Percentiles rank a stretch among this genome's conserved stretches.
These are phyloP conservation scores for Meripilus lineatus DNA, from an alignment of 1,284 basidiomycete species.

Conservation along the genomic window DNA sequence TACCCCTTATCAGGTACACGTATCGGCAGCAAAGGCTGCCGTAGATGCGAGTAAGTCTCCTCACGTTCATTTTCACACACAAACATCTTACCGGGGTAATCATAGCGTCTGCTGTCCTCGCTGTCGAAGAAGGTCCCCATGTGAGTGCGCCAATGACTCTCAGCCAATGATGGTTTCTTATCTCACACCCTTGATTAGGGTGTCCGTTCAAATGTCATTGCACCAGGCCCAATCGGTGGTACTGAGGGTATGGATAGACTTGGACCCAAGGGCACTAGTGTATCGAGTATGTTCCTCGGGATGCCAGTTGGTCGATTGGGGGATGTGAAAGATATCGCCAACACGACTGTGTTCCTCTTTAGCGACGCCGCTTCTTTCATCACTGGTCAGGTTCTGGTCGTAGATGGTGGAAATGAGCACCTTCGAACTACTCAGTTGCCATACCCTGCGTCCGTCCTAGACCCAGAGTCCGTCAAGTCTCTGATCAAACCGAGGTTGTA, in stretches of 20 bases:
- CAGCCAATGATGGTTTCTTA: neutral
- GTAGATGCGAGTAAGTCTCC: constrained; percentile 64
- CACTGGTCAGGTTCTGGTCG: constrained; percentile 66
- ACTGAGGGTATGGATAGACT: constrained; percentile 87
- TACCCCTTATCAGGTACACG: constrained; percentile 89
- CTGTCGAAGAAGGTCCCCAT: constrained; percentile 90
- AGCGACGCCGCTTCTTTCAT: constrained; percentile 83
- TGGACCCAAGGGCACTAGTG: constrained; percentile 29
- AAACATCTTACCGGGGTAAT: constrained; percentile 1
- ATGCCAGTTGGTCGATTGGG: constrained; percentile 67
- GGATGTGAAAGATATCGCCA: constrained; percentile 71
- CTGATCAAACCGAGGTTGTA: constrained; percentile 40
- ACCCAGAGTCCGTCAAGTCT: constrained; percentile 40
- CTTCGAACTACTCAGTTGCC: constrained; percentile 46
- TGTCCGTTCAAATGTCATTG: constrained; percentile 90
- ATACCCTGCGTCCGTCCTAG: constrained; percentile 63
- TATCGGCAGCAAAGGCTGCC: constrained; percentile 93
- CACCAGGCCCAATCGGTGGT: constrained; percentile 80
- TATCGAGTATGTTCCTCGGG: constrained; percentile 5
- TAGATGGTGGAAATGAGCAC: constrained; percentile 66
- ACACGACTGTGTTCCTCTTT: constrained; percentile 83
- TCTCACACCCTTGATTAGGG: constrained; percentile 36
- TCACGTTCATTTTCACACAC: neutral
- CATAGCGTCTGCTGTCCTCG: constrained; percentile 56
- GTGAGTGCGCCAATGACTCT: constrained; percentile 16